A percentile compares a stretch with the other conserved stretches of the same genome.
These are phyloP conservation scores for Aquilaria sinensis DNA, from an alignment of 345 rosid genomes.

Conservation along the genomic window DNA sequence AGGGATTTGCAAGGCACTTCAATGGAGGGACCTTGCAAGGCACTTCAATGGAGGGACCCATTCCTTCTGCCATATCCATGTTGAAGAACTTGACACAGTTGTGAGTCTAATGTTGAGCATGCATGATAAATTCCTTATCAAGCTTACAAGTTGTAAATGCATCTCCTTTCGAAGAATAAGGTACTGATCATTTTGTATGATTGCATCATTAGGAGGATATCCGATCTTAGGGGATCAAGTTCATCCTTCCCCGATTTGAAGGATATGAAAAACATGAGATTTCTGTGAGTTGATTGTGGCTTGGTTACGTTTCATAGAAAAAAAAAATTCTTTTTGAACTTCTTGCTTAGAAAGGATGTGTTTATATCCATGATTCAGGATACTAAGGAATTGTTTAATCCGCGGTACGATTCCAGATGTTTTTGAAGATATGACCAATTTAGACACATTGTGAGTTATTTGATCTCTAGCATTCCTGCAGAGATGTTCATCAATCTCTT, in stretches of 20 bases:
- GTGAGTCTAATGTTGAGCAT: slow-evolving; percentile 38
- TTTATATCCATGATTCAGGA: slow-evolving; percentile 32
- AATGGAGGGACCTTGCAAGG: slow-evolving; percentile 92
- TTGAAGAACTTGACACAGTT: slow-evolving; percentile 39
- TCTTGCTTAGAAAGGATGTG: neutral
- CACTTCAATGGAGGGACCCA: slow-evolving; percentile 83
- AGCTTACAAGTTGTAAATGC: neutral
- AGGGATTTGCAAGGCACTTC: slow-evolving; percentile 83
- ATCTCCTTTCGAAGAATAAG: neutral
- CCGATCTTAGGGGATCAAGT: slow-evolving; percentile 49
- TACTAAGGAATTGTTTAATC: slow-evolving; percentile 56
- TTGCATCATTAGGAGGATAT: slow-evolving; percentile 46
- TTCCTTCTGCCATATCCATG: slow-evolving; percentile 54
- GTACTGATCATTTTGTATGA: neutral
- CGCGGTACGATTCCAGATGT: slow-evolving; percentile 38
- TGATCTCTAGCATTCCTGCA: neutral
- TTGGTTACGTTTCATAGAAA: neutral
- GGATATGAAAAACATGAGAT: slow-evolving; percentile 10
- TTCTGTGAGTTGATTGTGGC: slow-evolving; percentile 44
- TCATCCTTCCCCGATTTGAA: slow-evolving; percentile 47
- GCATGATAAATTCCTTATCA: neutral
- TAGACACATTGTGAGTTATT: slow-evolving; percentile 51
- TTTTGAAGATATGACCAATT: slow-evolving; percentile 27
- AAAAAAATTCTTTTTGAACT: no score
- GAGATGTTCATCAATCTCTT: neutral